Percentiles rank a stretch among this genome's conserved stretches.
Evolutionary conservation across 208 protist genomes (phyloP).

Genomic region (Trypanosoma grayi): DNA sequence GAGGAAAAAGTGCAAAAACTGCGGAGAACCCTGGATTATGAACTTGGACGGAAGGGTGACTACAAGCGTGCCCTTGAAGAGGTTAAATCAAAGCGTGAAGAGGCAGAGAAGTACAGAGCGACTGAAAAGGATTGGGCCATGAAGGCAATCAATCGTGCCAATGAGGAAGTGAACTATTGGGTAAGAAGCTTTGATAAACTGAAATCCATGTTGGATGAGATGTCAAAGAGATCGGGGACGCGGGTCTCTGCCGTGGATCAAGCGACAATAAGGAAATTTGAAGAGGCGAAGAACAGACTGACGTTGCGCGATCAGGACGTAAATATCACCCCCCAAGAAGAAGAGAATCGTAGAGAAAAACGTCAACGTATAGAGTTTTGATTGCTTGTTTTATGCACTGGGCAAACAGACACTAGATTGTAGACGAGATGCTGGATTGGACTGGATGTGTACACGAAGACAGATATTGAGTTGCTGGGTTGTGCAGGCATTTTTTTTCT

Average conservation of each 20-base stretch:
- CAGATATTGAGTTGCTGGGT: too few species aligned
- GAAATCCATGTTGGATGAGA: constrained; percentile 54
- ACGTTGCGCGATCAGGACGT: constrained; percentile 10
- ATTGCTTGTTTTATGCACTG: constrained; percentile 2
- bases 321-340: not conserved
- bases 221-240: constrained; percentile 21
- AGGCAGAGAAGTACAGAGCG: constrained; percentile 54
- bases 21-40: constrained; percentile 54
- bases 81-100: constrained; percentile 51
- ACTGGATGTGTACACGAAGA: too few species aligned
- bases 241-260: constrained; percentile 45
- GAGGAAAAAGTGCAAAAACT: constrained; percentile 43
- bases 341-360: constrained; percentile 6
- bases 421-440: too few species aligned
- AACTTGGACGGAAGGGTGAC: constrained; percentile 65
- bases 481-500: constrained; percentile 8
- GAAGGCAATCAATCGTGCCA: constrained; percentile 65
- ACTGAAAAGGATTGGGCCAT: constrained; percentile 52
- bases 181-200: constrained; percentile 72
- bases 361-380: constrained; percentile 9
- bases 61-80: constrained; percentile 77
- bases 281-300: constrained; percentile 31
- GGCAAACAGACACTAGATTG: too few species aligned
- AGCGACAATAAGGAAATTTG: constrained; percentile 43
- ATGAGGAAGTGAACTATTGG: constrained; percentile 75